Conservation (phyloP, 2,329 filamentous ascomycete genomes). For the Fusarium nanum region DNA sequence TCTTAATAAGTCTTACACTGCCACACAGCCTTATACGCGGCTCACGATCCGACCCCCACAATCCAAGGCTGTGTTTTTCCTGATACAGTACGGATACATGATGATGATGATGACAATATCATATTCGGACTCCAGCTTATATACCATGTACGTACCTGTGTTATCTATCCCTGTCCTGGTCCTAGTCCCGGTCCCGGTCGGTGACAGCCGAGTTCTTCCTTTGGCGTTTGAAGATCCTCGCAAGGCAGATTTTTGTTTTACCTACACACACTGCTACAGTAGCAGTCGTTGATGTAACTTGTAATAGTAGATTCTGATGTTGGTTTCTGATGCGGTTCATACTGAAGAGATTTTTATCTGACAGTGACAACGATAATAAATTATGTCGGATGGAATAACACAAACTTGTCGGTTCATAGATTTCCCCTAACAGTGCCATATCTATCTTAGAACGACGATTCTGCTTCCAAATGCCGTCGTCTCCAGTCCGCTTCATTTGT, state of each 20-base stretch:
- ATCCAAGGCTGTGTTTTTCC: conserved; percentile 38
- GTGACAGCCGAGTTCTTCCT: conserved; percentile 22
- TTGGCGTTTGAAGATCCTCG: conserved; percentile 32
- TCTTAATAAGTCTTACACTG: conserved; percentile 31
- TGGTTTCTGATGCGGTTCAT: conserved; percentile 16
- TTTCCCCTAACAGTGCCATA: not conserved
- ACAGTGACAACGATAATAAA: not conserved
- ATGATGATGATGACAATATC: conserved; percentile 5
- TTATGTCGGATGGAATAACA: not conserved
- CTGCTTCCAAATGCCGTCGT: not conserved
- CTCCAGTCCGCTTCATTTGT: not conserved
- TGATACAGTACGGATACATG: not conserved
- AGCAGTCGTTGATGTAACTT: not conserved
- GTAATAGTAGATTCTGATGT: not conserved
- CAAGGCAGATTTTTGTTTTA: conserved; percentile 27
- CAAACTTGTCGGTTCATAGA: not conserved
- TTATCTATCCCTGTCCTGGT: conserved; percentile 1
- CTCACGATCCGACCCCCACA: conserved; percentile 43
- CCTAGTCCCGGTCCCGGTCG: not conserved
- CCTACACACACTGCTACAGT: not conserved
- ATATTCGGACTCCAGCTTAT: not conserved
- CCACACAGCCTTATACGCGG: conserved; percentile 47
- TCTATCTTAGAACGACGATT: not conserved
- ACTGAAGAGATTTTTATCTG: conserved; percentile 30
- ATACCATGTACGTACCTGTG: not conserved